Percentiles rank a stretch among this genome's conserved stretches.
Evolutionary conservation across 1,284 basidiomycete species (phyloP).

Genomic region (Leccinum solheimii): DNA sequence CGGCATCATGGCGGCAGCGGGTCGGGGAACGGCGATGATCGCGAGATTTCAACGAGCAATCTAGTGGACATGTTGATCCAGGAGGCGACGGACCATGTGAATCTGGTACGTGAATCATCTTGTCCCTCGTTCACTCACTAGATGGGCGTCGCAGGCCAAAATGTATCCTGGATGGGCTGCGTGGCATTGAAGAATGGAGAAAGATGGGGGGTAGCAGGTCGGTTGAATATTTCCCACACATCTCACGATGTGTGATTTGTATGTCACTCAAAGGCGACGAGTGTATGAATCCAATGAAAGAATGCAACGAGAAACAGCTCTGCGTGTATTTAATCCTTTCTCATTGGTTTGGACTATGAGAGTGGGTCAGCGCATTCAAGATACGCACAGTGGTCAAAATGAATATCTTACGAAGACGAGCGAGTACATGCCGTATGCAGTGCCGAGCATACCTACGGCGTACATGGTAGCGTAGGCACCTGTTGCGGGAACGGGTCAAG

Average conservation of each 20-base stretch:
- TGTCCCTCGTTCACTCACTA: neutral
- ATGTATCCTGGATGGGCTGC: slow-evolving; percentile 89
- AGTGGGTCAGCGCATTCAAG: too few species aligned
- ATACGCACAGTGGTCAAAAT: neutral
- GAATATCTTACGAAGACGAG: slow-evolving; percentile 51
- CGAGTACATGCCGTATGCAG: slow-evolving; percentile 49
- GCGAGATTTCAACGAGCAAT: slow-evolving; percentile 77
- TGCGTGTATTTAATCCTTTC: slow-evolving; percentile 21
- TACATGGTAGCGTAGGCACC: slow-evolving; percentile 57
- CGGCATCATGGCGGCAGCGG: slow-evolving; percentile 27
- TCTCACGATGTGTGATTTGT: neutral
- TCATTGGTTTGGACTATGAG: slow-evolving; percentile 29
- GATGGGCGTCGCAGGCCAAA: slow-evolving; percentile 46
- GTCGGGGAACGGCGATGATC: slow-evolving; percentile 39
- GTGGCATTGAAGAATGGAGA: slow-evolving; percentile 56
- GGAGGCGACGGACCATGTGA: slow-evolving; percentile 73
- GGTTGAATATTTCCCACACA: neutral
- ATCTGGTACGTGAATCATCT: slow-evolving; percentile 58
- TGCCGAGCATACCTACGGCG: slow-evolving; percentile 52
- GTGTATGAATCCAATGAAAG: slow-evolving; percentile 17
- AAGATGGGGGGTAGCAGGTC: neutral
- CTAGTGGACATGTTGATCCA: slow-evolving; percentile 89
- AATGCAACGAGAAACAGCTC: slow-evolving; percentile 5
- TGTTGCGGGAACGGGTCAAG: slow-evolving; percentile 26
- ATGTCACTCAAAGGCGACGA: neutral